Conservation (phyloP, 768 basidiomycete genomes). For the button mushroom (Agaricus bisporus) region DNA sequence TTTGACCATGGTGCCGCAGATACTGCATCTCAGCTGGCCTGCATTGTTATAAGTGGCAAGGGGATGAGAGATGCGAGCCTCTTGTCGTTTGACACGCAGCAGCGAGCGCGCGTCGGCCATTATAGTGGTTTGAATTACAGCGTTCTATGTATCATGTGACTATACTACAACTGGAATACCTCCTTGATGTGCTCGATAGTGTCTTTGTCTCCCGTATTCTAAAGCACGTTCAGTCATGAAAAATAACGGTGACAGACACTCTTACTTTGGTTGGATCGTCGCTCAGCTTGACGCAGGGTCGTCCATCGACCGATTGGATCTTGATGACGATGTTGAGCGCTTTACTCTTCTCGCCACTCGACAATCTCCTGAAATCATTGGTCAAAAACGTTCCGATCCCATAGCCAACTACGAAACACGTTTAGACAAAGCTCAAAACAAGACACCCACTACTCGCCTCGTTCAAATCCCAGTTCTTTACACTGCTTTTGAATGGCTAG, state of each 20-base stretch:
- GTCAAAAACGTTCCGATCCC: constrained; percentile 93
- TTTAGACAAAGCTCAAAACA: constrained; percentile 6
- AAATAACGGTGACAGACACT: background rate
- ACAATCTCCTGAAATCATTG: constrained; percentile 69
- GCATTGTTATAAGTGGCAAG: constrained; percentile 59
- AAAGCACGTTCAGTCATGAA: background rate
- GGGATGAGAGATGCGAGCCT: constrained; percentile 66
- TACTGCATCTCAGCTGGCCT: constrained; percentile 65
- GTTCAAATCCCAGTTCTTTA: constrained; percentile 62
- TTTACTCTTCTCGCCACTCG: constrained; percentile 56
- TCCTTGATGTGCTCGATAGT: constrained; percentile 34
- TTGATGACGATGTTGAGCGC: constrained; percentile 96
- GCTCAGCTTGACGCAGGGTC: constrained; percentile 87
- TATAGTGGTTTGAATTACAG: background rate
- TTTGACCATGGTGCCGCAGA: constrained; percentile 61
- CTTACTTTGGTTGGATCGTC: constrained; percentile 80
- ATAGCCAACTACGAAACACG: constrained; percentile 58
- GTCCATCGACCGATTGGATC: constrained; percentile 64
- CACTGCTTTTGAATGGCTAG: constrained; percentile 65
- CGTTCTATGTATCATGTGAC: constrained; percentile 1
- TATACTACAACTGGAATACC: background rate
- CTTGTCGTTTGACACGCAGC: constrained; percentile 78
- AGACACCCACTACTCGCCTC: constrained; percentile 31
- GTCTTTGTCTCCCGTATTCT: constrained; percentile 67
- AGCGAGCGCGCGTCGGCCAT: constrained; percentile 83